Conservation (phyloP, 805 yeast species). For the Wickerhamomyces tratensis region DNA sequence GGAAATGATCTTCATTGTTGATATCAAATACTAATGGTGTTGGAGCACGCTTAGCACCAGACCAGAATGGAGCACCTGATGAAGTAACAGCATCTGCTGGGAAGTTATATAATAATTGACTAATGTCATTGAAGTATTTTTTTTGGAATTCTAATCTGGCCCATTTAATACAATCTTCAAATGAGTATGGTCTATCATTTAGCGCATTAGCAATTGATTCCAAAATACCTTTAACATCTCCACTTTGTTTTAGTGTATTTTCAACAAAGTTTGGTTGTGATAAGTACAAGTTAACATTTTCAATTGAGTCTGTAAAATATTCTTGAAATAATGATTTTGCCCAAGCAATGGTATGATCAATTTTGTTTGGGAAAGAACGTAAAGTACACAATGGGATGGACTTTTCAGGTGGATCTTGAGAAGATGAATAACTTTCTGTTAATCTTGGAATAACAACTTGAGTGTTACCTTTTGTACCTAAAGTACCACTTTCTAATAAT, state of each 20-base stretch:
- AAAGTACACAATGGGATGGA: slow-evolving; percentile 95
- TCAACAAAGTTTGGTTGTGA: slow-evolving; percentile 91
- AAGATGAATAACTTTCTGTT: slow-evolving; percentile 93
- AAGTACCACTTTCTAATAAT: slow-evolving; percentile 89
- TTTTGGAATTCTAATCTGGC: slow-evolving; percentile 83
- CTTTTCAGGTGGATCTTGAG: slow-evolving; percentile 98
- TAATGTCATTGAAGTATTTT: slow-evolving; percentile 77
- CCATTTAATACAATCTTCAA: slow-evolving; percentile 94
- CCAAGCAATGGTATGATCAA: slow-evolving; percentile 99
- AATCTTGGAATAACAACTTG: slow-evolving; percentile 91
- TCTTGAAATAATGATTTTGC: slow-evolving; percentile 93
- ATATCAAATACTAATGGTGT: slow-evolving; percentile 72
- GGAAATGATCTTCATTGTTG: slow-evolving; percentile 65
- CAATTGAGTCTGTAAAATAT: slow-evolving; percentile 83
- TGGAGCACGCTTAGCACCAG: slow-evolving; percentile 97
- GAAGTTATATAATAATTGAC: slow-evolving; percentile 87
- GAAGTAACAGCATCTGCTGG: slow-evolving; percentile 91
- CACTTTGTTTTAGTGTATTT: slow-evolving; percentile 81
- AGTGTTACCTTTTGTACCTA: slow-evolving; percentile 97
- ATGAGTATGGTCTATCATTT: slow-evolving; percentile 73
- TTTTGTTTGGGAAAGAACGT: slow-evolving; percentile 95
- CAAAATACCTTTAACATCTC: slow-evolving; percentile 81
- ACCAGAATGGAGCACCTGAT: slow-evolving; percentile 91
- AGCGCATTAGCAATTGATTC: slow-evolving; percentile 73
- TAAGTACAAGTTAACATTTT: slow-evolving; percentile 83